Evolutionary conservation across 257 asterid species (phyloP), one percentile per base, ranked within the genome.

Genomic region (Salvia splendens): DNA sequence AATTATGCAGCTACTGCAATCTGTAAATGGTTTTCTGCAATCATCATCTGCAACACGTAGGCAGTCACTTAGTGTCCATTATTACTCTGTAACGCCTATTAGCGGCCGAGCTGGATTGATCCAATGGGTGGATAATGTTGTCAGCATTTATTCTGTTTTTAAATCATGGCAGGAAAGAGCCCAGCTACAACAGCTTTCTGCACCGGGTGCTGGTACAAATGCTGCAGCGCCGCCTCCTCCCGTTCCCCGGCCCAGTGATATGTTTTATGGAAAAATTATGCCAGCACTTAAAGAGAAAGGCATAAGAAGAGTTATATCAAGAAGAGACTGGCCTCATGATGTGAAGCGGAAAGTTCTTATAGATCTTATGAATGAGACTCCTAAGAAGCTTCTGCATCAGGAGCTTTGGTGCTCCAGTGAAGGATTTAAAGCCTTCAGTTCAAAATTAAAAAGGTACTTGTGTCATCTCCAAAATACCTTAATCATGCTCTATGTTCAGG

Each of bases 321-420:
- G 99, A 84, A 88, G 95, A 81, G 99, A 94, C 70, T 94, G 99
- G 99, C 99, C 99, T 61, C 97, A 86, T 77, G 99, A 85, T 72
- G 99, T 94, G 75, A 94, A 94, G 83, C 81, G 86, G 33, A 88
- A 94, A 80, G 99, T 94, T 69, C 96, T 88, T 72, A 66, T 84
- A 64, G 97, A 94, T 79, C 95, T 94, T 69, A 88, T 94, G 95
- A 85, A 84, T 45, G 99, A 94, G 82, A 86, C 89, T 56, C 97
- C 99, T 47, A 94, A 84, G 84, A 89, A 94, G 78, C 95, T 94
- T 85, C 96, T 94, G 73, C 89, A 83, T 80, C 95, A 87, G 75
- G 99, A 94, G 84, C 92, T 94, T 50, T 94, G 99, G 99, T 90
- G 97, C 76, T 95, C 97, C 60, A 90, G 99, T 75, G 97, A 94